Base-by-base conservation (phyloP, 2,329 filamentous ascomycete species). In the Albifimbria verrucaria region DNA sequence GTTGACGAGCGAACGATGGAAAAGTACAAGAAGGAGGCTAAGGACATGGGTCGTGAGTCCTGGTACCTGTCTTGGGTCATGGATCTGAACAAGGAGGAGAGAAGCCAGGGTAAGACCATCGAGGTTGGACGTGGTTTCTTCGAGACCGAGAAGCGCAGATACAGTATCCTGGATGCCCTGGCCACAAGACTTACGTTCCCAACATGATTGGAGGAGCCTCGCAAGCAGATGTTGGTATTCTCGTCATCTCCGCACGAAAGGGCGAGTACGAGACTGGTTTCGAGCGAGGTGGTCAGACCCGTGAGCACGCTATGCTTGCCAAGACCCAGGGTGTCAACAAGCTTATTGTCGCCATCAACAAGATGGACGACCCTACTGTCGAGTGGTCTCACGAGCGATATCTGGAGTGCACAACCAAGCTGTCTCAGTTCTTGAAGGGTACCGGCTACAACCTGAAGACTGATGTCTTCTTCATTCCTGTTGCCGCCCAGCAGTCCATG, bases 61-160 rank as follows among this genome's bases (percentile, higher is more conserved):
- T 99, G 94, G 94, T 99, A 97, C 72, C 82, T 99, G 21, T 99
- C 94, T 43, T 99, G 95, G 94, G 95, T 92, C 56, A 83, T 99
- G 64, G 94, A 99, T 81, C 72, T 97, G 71, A 99, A 92, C 62
- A 96, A 93, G 73, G 95, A 99, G 72, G 94, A 99, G 71, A 85
- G 95, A 67, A 79, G 90, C 50, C 96, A 97, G 81, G 94, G 94
- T 61, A 99, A 97, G 80, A 99, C 94, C 6, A 92, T 99, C 59
- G 94, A 99, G 73, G 93, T 97, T 60, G 94, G 94, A 23, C 86
- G 93, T 67, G 94, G 90, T 12, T 97, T 90, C 73, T 97, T 99
- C 73, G 94, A 97, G 78, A 96, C 94, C 3, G 90, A 97, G 56
- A 96, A 94, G 78, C 88, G 94, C 61, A 82, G 90, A 65, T 99